phyloP scores from a whole-genome alignment of 164 flowering plant genomes.

The Protea cynaroides region DNA sequence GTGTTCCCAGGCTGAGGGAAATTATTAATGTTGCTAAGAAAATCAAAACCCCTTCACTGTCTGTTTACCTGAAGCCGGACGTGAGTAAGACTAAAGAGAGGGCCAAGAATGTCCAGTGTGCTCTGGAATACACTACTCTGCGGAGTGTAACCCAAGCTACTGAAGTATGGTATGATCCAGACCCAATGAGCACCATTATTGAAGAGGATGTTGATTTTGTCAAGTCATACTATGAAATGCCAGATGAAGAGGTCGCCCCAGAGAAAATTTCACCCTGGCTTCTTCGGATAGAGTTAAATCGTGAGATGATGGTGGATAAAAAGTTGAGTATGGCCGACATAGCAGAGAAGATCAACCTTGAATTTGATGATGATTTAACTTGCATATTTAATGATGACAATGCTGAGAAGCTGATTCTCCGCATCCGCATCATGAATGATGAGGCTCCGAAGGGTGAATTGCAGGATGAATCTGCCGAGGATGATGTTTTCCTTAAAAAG shows the following conservation, averaged over 20 bases:
- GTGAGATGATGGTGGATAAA: constrained; percentile 99
- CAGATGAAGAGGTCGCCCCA: constrained; percentile 93
- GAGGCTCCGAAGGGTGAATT: constrained; percentile 91
- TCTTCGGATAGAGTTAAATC: constrained; percentile 90
- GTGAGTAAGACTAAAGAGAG: constrained; percentile 74
- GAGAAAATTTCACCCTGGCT: constrained; percentile 98
- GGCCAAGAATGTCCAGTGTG: constrained; percentile 97
- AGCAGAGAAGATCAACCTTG: constrained; percentile 92
- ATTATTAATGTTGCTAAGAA: constrained; percentile 98
- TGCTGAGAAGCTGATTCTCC: constrained; percentile 91
- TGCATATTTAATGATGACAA: constrained; percentile 98
- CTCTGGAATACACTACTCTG: constrained; percentile 86
- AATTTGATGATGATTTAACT: constrained; percentile 90
- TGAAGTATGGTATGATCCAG: constrained; percentile 99
- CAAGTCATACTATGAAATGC: constrained; percentile 96
- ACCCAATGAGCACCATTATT: constrained; percentile 93
- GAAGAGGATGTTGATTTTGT: constrained; percentile 96
- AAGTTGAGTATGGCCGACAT: constrained; percentile 97
- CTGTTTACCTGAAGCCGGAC: constrained; percentile 85
- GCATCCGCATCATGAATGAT: constrained; percentile 97
- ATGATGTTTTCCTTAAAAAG: constrained; percentile 98
- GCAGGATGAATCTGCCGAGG: constrained; percentile 92
- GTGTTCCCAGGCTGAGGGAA: constrained; percentile 96
- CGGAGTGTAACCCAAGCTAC: constrained; percentile 98
- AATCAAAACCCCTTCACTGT: constrained; percentile 94